phyloP scores from a whole-genome alignment of 2,329 filamentous ascomycete species.

The Keithomyces neogunnii region DNA sequence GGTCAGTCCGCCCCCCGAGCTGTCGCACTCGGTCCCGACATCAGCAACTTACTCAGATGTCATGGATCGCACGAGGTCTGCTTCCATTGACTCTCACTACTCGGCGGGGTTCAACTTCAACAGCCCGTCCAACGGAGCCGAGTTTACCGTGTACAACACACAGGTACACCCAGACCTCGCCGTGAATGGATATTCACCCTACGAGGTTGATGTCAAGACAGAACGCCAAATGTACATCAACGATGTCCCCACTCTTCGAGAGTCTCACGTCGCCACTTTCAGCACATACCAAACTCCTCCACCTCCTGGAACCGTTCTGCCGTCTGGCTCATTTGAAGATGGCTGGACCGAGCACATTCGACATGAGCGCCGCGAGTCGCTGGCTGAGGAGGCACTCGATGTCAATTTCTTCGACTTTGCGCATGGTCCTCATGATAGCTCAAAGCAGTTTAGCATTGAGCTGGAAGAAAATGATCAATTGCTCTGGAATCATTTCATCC shows the following conservation, averaged over 20 bases:
- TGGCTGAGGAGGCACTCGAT: conserved; percentile 57
- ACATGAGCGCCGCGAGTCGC: conserved; percentile 49
- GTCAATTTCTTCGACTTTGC: conserved; percentile 79
- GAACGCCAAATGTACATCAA: conserved; percentile 92
- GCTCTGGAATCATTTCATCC: conserved; percentile 83
- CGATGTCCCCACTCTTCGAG: conserved; percentile 73
- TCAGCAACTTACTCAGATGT: conserved; percentile 73
- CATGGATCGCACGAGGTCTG: conserved; percentile 62
- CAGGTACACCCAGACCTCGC: conserved; percentile 56
- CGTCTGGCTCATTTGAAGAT: conserved; percentile 50
- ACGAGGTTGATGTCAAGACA: conserved; percentile 93
- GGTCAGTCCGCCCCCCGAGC: conserved; percentile 62
- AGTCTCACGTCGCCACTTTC: conserved; percentile 87
- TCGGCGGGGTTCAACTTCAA: conserved; percentile 67
- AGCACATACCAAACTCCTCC: conserved; percentile 82
- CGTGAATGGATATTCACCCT: conserved; percentile 59
- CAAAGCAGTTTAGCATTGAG: conserved; percentile 65
- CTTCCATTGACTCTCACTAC: conserved; percentile 73
- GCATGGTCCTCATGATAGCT: conserved; percentile 54
- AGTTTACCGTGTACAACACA: conserved; percentile 54
- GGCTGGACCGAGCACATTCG: conserved; percentile 46
- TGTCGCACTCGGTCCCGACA: conserved; percentile 74
- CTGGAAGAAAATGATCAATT: conserved; percentile 83
- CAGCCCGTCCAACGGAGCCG: conserved; percentile 44
- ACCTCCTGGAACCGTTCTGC: conserved; percentile 57